These are phyloP conservation scores for Plasmopara muralis DNA, from an alignment of 352 stramenopile species.

Conservation along the genomic window DNA sequence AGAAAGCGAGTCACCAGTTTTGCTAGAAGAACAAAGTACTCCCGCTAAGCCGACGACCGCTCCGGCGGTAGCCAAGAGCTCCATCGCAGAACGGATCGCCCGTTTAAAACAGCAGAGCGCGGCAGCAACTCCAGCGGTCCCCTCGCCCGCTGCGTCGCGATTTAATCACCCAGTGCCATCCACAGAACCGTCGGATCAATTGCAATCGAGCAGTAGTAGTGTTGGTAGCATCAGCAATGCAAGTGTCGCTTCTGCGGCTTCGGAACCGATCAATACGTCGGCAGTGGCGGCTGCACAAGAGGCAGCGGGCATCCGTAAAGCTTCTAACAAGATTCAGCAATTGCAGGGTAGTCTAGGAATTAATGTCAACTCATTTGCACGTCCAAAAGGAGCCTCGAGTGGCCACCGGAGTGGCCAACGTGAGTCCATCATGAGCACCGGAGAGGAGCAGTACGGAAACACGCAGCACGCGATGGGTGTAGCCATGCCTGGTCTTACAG, in stretches of 20 bases:
- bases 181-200: conserved; percentile 8
- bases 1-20: conserved; percentile 22
- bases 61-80: conserved; percentile 28
- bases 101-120: conserved; percentile 63
- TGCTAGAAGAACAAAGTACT: conserved; percentile 27
- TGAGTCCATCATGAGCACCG: conserved; percentile 76
- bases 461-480: conserved; percentile 62
- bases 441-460: conserved; percentile 71
- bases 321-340: conserved; percentile 62
- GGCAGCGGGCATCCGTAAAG: conserved; percentile 19
- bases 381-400: conserved; percentile 28
- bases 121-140: conserved; percentile 19
- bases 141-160: conserved; percentile 15
- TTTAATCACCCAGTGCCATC: conserved; percentile 19
- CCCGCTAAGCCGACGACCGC: conserved; percentile 9
- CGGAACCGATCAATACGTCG: conserved; percentile 21
- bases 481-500: conserved; percentile 70
- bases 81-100: conserved; percentile 74
- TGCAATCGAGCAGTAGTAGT: conserved; percentile 10
- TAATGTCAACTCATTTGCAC: conserved; percentile 76
- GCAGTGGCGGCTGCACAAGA: conserved; percentile 29
- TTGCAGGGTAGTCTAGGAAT: conserved; percentile 77
- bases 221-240: conserved; percentile 12
- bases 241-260: conserved; percentile 12
- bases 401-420: conserved; percentile 29